Conservation (phyloP, 73 alveolate genomes). For the Paramecium bursaria region DNA sequence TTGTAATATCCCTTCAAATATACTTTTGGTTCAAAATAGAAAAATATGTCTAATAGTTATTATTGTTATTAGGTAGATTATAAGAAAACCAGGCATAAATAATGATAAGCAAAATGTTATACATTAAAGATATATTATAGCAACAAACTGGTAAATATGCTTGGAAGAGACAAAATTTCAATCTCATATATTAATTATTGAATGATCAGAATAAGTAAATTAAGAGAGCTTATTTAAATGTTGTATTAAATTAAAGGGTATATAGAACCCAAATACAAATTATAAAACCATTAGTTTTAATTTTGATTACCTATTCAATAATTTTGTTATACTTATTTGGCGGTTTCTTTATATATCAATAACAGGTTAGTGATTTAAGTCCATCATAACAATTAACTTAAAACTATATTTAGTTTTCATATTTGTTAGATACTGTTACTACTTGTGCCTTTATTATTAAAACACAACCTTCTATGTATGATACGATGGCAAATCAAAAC, state of each 20-base stretch:
- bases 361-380: slow-evolving; percentile 2
- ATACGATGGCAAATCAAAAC: not conserved
- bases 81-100: slow-evolving; percentile 7
- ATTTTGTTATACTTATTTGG: slow-evolving; percentile 3
- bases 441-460: slow-evolving; percentile 21
- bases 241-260: slow-evolving; percentile 30
- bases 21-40: slow-evolving; percentile 26
- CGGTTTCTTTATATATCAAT: not conserved
- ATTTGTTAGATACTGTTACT: slow-evolving; percentile 9
- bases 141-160: slow-evolving; percentile 32
- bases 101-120: slow-evolving; percentile 14
- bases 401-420: slow-evolving; percentile 12
- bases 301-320: not conserved
- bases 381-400: slow-evolving; percentile 36
- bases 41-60: slow-evolving; percentile 9
- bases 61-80: slow-evolving; percentile 16
- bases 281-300: not conserved
- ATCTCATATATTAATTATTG: too few species aligned
- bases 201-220: not conserved
- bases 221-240: slow-evolving; percentile 20
- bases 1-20: not conserved
- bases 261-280: not conserved
- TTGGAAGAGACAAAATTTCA: slow-evolving; percentile 37
- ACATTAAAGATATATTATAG: slow-evolving; percentile 3
- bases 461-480: slow-evolving; percentile 15